A percentile compares a stretch with the other conserved stretches of the same genome.
Conservation (phyloP, 2,329 filamentous ascomycete genomes). For the Aspergillus aculeatus region DNA sequence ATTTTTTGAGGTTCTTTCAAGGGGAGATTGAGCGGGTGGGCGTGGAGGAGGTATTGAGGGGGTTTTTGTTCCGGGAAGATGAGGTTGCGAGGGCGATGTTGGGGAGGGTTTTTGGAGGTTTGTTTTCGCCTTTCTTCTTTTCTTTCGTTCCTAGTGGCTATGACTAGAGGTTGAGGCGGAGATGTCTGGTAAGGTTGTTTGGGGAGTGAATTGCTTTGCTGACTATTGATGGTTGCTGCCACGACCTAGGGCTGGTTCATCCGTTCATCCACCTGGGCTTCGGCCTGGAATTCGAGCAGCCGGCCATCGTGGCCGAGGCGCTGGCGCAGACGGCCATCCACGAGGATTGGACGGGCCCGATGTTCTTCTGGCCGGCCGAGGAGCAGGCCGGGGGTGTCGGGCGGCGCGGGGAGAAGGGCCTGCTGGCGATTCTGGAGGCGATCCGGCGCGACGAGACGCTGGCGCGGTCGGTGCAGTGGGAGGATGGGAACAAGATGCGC, state of each 20-base stretch:
- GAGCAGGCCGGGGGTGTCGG: conserved; percentile 33
- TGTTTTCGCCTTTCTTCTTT: conserved; percentile 15
- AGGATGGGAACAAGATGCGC: conserved; percentile 62
- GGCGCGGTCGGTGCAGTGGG: conserved; percentile 50
- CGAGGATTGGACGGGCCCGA: conserved; percentile 50
- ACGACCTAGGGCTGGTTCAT: conserved; percentile 62
- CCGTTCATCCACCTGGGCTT: conserved; percentile 84
- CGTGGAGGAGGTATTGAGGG: conserved; percentile 61
- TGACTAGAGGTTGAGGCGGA: background rate
- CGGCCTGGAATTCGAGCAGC: conserved; percentile 78
- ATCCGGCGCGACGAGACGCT: conserved; percentile 60
- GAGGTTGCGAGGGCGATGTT: conserved; percentile 68
- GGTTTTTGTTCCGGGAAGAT: conserved; percentile 66
- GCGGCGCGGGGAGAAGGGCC: conserved; percentile 34
- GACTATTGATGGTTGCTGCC: background rate
- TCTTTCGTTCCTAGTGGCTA: background rate
- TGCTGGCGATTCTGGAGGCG: conserved; percentile 63
- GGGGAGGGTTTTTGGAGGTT: conserved; percentile 64
- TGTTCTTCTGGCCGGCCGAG: conserved; percentile 51
- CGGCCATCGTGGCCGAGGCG: conserved; percentile 75
- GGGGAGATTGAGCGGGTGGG: conserved; percentile 65
- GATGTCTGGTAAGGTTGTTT: too few species aligned
- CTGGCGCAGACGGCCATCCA: conserved; percentile 77
- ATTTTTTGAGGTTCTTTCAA: conserved; percentile 77
- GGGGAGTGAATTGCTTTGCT: too few species aligned